Evolutionary conservation across 148 eudicot species (phyloP), one percentile per base, ranked within the genome.

Genomic region (Cornus controversa): DNA sequence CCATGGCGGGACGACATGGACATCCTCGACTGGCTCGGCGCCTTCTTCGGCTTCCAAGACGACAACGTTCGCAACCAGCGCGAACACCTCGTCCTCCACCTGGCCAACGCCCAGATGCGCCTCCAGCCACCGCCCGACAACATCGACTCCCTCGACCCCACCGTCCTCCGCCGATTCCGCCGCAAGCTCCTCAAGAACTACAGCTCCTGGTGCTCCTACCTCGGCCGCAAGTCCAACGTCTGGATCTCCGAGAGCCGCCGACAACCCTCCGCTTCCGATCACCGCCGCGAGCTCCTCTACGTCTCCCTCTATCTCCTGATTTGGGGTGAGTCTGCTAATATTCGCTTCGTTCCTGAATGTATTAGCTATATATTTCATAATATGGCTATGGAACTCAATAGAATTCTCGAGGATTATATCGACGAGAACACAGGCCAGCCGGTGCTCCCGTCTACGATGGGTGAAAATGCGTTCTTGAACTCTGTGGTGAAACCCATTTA

Each of bases 291-390:
- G 79, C 78, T 94, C 6, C 78, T 94, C 5, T 94, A 94, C 53
- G 91, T 89, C 0, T 75, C 90, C 2, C 84, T 94, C 2, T 92
- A 89, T 74, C 66, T 94, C 29, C 84, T 94, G 0, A 90, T 94
- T 6, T 94, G 98, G 98, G 98, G 98, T 37, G 98, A 94, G 86
- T 78, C 91, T 8, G 98, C 94, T 0, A 94, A 94, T 63, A 77
- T 94, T 0, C 82, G 96, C 2, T 94, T 94, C 66, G 78, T 85
- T 3, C 97, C 98, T 0, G 98, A 94, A 65, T 94, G 98, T 66
- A 29, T 94, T 22, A 80, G 85, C 63, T 92, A 88, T 36, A 86
- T 94, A 2, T 94, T 92, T 60, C 97, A 94, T 78, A 82, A 93
- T 70, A 88, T 94, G 94, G 97, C 91, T 7, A 80, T 88, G 84